These are phyloP conservation scores for Colletotrichum coccodes DNA, from an alignment of 2,329 filamentous ascomycete species.

Conservation along the genomic window DNA sequence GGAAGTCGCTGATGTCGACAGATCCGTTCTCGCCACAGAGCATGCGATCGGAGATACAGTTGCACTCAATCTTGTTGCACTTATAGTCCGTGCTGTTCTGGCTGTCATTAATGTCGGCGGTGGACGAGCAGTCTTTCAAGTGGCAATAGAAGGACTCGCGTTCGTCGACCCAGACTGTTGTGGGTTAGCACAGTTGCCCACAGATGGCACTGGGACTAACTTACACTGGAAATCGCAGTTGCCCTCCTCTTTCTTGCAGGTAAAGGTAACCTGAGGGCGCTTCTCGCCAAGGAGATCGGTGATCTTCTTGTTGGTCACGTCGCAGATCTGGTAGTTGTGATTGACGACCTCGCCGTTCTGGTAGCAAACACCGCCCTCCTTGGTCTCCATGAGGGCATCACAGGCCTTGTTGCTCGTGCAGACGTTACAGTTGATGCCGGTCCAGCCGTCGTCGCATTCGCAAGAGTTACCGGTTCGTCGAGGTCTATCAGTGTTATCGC, in stretches of 20 bases:
- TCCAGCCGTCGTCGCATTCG: conserved; percentile 92
- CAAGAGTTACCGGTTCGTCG: conserved; percentile 76
- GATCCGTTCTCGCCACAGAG: conserved; percentile 92
- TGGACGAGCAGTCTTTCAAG: conserved; percentile 82
- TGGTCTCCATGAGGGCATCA: conserved; percentile 85
- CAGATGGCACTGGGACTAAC: conserved; percentile 40
- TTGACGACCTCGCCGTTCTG: conserved; percentile 90
- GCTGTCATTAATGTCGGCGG: conserved; percentile 72
- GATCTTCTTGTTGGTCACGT: conserved; percentile 96
- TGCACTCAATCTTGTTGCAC: conserved; percentile 86
- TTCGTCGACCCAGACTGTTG: conserved; percentile 91
- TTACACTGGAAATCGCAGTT: conserved; percentile 95
- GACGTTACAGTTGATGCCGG: conserved; percentile 97
- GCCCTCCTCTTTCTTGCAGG: conserved; percentile 78
- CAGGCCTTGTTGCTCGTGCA: conserved; percentile 87
- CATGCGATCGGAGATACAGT: conserved; percentile 91
- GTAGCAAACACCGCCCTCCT: conserved; percentile 89
- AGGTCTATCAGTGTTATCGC: conserved; percentile 82
- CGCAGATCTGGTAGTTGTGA: conserved; percentile 97
- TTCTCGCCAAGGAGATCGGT: conserved; percentile 84
- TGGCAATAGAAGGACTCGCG: conserved; percentile 97
- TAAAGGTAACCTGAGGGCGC: conserved; percentile 94
- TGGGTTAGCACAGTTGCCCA: neutral
- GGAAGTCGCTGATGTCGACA: conserved; percentile 90
- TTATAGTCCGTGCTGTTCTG: conserved; percentile 86